Base-by-base conservation (phyloP, 176 grass and related monocot genomes). In the Lolium multiflorum region DNA sequence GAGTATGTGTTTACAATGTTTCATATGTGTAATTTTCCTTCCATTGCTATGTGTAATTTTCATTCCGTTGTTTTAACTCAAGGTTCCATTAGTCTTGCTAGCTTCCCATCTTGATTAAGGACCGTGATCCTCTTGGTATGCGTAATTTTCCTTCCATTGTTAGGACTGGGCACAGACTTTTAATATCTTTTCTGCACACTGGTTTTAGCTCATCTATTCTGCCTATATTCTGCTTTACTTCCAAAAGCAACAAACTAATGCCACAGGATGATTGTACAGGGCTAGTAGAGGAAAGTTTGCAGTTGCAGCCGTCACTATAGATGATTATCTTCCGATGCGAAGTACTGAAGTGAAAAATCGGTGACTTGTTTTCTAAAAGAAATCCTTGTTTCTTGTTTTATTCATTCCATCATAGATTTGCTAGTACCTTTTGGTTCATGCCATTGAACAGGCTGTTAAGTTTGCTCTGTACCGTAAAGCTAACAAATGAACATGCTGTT, bases 261-360 rank as follows among this genome's bases (percentile, higher is more conserved):
- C 28, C 18, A 50, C 11, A 7, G 41, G n/a, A 46, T 86, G 28
- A 12, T 83, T 79, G 25, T 94, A 77, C 92, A 96, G 97, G 90
- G 82, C 64, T 22, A 73, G 87, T 62, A 83, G 75, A 75, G 91
- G 89, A 81, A 96, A 77, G 74, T 78, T 84, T 69, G 6, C 84
- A 47, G 59, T 61, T 51, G 79, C 83, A 71, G 89, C 94, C 48
- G 37, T 94, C 28, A 88, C 86, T 76, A 78, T 90, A 26, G 85
- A 91, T 87, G 81, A 96, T 77, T 89, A 96, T 83, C 94, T 96
- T 82, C 97, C 94, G 21, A 96, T 98, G 97, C 90, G 88, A 68
- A 98, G 97, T 75, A 84, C 87, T 71, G 97, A 98, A 94, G 84
- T 96, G 79, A 98, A 94, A 78, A 95, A 96, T 84, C 74, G 90